Evolutionary conservation across 1,139 yeast species (phyloP), one percentile per base, ranked within the genome.

Genomic region (Kodamaea ohmeri): DNA sequence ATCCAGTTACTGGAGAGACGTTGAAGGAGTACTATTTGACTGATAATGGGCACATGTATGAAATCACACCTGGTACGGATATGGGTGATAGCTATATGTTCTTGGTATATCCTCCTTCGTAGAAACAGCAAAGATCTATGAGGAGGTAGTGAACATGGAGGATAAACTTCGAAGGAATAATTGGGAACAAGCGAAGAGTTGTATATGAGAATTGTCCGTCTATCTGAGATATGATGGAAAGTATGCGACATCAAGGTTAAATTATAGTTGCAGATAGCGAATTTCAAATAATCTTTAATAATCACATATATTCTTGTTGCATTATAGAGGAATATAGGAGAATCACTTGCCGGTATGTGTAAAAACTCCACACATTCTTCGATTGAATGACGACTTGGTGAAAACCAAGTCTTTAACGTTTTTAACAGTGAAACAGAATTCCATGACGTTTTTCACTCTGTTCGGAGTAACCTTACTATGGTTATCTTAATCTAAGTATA

Each of bases 11-110:
- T 4, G 45, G 47, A 5, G 40, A 41, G 17, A 45, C 37, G 9
- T 47, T 65, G 18, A 57, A 50, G 37, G 59, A 63, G 38, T 65
- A 57, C 41, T 56, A 53, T 31, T 51, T 67, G 18, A 61, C 60
- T 41, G 65, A 64, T 33, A 42, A 47, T 4, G 72, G 71, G 6
- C 67, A 65, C 41, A 60, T 67, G 66, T 60, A 55, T 38, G 67
- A 64, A 25, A 48, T 65, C 21, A 58, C 58, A 25, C 58, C 53
- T 1, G 25, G 38, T 2, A 45, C 46, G 39, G 65, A 64, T 31
- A 44, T 49, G 28, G 39, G 48, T 32, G 61, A 60, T 4, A 61
- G 59, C 35, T 56, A 61, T 36, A 63, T 60, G 41, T 61, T 65
- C 15, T 52, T 65, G 20, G 68, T 66, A n/a, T 66, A 65, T 41